Percentiles rank a stretch among this genome's conserved stretches.
These are phyloP conservation scores for Chaetomium olivaceum DNA, from an alignment of 2,329 filamentous ascomycete genomes.

Conservation along the genomic window DNA sequence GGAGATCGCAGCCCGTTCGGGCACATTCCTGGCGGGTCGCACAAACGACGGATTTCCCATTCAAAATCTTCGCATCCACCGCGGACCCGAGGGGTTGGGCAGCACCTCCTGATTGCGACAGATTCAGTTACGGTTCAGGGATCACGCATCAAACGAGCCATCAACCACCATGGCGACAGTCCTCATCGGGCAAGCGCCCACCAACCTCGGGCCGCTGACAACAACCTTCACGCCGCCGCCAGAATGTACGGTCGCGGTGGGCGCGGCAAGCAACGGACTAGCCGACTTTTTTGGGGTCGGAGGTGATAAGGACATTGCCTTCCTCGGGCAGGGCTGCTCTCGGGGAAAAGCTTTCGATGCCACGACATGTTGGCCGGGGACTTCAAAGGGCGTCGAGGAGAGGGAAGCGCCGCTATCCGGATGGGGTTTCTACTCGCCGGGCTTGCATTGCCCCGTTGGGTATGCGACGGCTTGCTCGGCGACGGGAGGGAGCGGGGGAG, in stretches of 20 bases:
- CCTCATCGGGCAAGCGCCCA: slow-evolving; percentile 32
- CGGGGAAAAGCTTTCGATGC: slow-evolving; percentile 27
- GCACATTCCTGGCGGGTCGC: slow-evolving; percentile 7
- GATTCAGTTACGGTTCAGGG: background rate
- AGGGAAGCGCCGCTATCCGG: slow-evolving; percentile 24
- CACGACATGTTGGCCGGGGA: slow-evolving; percentile 33
- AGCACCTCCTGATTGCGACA: background rate
- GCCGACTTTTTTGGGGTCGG: slow-evolving; percentile 24
- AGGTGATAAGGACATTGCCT: slow-evolving; percentile 23
- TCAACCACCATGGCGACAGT: slow-evolving; percentile 30
- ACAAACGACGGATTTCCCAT: slow-evolving; percentile 13
- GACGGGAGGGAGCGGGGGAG: slow-evolving; percentile 29
- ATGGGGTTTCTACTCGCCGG: slow-evolving; percentile 35
- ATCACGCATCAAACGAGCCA: slow-evolving; percentile 1
- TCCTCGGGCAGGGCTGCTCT: slow-evolving; percentile 30
- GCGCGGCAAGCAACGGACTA: slow-evolving; percentile 15
- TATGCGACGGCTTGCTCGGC: slow-evolving; percentile 35
- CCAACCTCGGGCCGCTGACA: slow-evolving; percentile 34
- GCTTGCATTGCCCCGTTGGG: slow-evolving; percentile 32
- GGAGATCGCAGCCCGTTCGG: slow-evolving; percentile 23
- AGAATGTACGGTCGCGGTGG: slow-evolving; percentile 33
- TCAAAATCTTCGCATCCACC: slow-evolving; percentile 15
- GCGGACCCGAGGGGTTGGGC: background rate
- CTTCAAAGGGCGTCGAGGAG: slow-evolving; percentile 24
- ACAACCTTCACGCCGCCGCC: slow-evolving; percentile 34